phyloP scores from a whole-genome alignment of 2,329 filamentous ascomycete species.

The Beauveria asiatica region DNA sequence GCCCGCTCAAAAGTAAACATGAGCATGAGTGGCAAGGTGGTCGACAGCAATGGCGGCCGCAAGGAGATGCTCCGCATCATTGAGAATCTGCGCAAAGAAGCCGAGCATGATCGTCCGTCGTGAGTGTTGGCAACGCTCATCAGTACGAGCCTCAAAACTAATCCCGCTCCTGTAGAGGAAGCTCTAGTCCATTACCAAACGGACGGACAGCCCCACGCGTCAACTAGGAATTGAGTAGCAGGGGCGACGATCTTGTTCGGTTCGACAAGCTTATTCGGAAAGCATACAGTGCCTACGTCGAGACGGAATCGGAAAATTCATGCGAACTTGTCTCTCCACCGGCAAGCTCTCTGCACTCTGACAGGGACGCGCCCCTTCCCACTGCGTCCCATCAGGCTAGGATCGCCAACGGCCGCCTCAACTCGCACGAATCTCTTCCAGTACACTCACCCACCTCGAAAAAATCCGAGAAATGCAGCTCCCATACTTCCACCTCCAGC shows the following conservation, averaged over 20 bases:
- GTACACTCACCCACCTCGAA: background rate
- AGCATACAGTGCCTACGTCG: background rate
- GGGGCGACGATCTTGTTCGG: slow-evolving; percentile 22
- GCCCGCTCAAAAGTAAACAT: slow-evolving; percentile 84
- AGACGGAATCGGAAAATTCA: background rate
- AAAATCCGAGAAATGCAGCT: background rate
- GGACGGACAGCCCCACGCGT: slow-evolving; percentile 34
- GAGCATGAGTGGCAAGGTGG: slow-evolving; percentile 78
- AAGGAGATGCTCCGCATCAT: slow-evolving; percentile 92
- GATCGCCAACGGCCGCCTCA: background rate
- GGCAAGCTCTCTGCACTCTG: background rate
- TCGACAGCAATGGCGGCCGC: slow-evolving; percentile 70
- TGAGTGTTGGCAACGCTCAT: slow-evolving; percentile 37
- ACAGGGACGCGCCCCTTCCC: background rate
- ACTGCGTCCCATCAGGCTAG: background rate
- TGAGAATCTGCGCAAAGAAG: slow-evolving; percentile 78
- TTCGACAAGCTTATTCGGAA: slow-evolving; percentile 18
- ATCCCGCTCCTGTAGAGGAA: slow-evolving; percentile 20
- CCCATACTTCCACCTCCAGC: background rate
- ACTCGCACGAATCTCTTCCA: background rate
- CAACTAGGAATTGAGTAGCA: slow-evolving; percentile 29
- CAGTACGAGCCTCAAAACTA: background rate
- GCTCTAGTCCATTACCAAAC: slow-evolving; percentile 29
- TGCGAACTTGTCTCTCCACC: background rate
- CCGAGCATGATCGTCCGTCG: slow-evolving; percentile 67